Conservation (phyloP, 2,329 filamentous ascomycete genomes). For the Xylariaceae sp. region DNA sequence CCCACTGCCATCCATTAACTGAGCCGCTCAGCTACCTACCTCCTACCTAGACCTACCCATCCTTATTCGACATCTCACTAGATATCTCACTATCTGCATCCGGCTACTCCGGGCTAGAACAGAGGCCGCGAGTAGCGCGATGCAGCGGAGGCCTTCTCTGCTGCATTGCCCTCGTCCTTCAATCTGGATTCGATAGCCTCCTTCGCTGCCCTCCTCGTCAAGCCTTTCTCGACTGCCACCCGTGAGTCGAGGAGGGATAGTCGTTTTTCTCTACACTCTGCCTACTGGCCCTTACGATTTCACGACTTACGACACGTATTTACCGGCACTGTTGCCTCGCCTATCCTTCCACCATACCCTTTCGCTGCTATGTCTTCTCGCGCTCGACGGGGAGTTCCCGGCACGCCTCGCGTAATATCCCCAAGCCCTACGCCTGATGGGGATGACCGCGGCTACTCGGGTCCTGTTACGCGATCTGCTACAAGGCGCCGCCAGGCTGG, state of each 20-base stretch:
- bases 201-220: slow-evolving; percentile 34
- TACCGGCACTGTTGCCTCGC: slow-evolving; percentile 50
- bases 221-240: slow-evolving; percentile 24
- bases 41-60: neutral
- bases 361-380: slow-evolving; percentile 46
- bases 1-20: neutral
- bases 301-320: slow-evolving; percentile 45
- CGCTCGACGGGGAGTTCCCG: slow-evolving; percentile 55
- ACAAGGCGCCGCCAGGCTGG: slow-evolving; percentile 51
- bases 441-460: slow-evolving; percentile 53
- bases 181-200: slow-evolving; percentile 53
- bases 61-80: neutral
- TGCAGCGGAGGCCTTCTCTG: slow-evolving; percentile 55
- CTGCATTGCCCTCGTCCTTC: slow-evolving; percentile 44
- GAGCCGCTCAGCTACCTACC: neutral
- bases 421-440: slow-evolving; percentile 74
- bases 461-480: slow-evolving; percentile 71
- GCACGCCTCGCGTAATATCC: slow-evolving; percentile 81
- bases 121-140: slow-evolving; percentile 31
- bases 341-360: slow-evolving; percentile 56
- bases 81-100: neutral
- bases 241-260: slow-evolving; percentile 46
- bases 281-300: slow-evolving; percentile 44
- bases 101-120: slow-evolving; percentile 1
- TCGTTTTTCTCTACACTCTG: slow-evolving; percentile 40